Evolutionary conservation across 2,329 filamentous ascomycete genomes (phyloP), one percentile per base, ranked within the genome.

Genomic region (Monosporascus sp.): DNA sequence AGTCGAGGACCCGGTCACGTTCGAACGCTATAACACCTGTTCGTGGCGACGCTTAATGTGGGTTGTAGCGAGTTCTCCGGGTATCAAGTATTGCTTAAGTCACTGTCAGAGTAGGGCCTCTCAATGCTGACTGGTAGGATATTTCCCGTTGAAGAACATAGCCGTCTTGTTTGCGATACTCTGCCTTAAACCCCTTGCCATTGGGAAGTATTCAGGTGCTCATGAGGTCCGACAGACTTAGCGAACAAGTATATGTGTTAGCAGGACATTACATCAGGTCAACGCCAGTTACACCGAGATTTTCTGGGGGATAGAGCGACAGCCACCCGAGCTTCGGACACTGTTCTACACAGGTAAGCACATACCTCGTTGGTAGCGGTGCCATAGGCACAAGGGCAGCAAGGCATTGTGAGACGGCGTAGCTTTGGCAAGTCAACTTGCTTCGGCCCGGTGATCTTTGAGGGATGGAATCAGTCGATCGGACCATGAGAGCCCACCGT

Each of bases 1-100:
- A 31, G 53, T 59, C 17, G 64, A 41, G 57, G 66, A 65, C 20
- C 53, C 56, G 22, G 60, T 55, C 8, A 61, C 52, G 52, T 65
- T 63, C 60, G 18, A 63, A 61, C 6, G 60, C 58, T 18, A 67
- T 55, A 43, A 51, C 9, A 67, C 58, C 8, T 15, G 18, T 20
- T 15, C 22, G 18, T 20, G 39, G 18, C 9, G 9, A 14, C 18
- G 5, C 22, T 20, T 14, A n/a, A 18, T 39, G 5, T 43, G 17
- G 18, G 20, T 24, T 43, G 20, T 43, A 20, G 39, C 14, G 14
- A 6, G 9, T 24, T 6, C 18, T 14, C n/a, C n/a, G 5, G 18
- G 17, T 9, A 20, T 24, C 39, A 43, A 43, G 39, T 20, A 18
- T 24, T 24, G 18, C 11, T 43, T 20, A 9, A 20, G 20, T 14